These are phyloP conservation scores for Candida tropicalis DNA, from an alignment of 1,139 yeast species.

Conservation along the genomic window DNA sequence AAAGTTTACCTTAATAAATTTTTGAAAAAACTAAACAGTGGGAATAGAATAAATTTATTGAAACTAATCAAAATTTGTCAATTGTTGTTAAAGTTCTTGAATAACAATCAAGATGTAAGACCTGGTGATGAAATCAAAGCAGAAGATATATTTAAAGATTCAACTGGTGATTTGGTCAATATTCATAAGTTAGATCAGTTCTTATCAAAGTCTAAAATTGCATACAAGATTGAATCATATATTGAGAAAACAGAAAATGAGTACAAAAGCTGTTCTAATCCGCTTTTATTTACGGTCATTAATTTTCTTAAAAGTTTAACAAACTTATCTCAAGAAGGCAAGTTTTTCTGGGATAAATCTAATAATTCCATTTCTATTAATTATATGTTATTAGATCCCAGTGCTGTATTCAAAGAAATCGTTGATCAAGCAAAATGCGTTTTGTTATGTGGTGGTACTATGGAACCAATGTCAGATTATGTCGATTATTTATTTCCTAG, in stretches of 20 bases:
- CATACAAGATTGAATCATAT: slow-evolving; percentile 81
- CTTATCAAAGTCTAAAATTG: slow-evolving; percentile 69
- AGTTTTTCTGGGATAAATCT: slow-evolving; percentile 63
- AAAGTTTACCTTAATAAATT: slow-evolving; percentile 62
- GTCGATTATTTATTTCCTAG: slow-evolving; percentile 67
- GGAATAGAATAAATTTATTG: slow-evolving; percentile 69
- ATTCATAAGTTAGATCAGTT: slow-evolving; percentile 68
- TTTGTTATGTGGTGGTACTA: slow-evolving; percentile 91
- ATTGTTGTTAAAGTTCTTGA: slow-evolving; percentile 46
- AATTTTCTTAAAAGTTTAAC: slow-evolving; percentile 66
- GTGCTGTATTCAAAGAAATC: slow-evolving; percentile 66
- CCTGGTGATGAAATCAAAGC: slow-evolving; percentile 59
- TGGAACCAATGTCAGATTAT: slow-evolving; percentile 87
- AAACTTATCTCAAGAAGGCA: slow-evolving; percentile 82
- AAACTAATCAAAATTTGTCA: slow-evolving; percentile 64
- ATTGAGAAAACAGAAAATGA: slow-evolving; percentile 39
- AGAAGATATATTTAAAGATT: slow-evolving; percentile 54
- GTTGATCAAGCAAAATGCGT: slow-evolving; percentile 71
- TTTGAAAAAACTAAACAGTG: slow-evolving; percentile 63
- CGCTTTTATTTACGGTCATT: slow-evolving; percentile 67
- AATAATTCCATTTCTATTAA: slow-evolving; percentile 42
- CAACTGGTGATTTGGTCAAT: slow-evolving; percentile 74
- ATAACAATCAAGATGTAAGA: slow-evolving; percentile 26
- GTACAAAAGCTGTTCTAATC: slow-evolving; percentile 36
- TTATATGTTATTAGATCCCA: slow-evolving; percentile 82